A percentile compares a stretch with the other conserved stretches of the same genome.
Conservation (phyloP, 768 basidiomycete genomes). For the Pisolithus orientalis region DNA sequence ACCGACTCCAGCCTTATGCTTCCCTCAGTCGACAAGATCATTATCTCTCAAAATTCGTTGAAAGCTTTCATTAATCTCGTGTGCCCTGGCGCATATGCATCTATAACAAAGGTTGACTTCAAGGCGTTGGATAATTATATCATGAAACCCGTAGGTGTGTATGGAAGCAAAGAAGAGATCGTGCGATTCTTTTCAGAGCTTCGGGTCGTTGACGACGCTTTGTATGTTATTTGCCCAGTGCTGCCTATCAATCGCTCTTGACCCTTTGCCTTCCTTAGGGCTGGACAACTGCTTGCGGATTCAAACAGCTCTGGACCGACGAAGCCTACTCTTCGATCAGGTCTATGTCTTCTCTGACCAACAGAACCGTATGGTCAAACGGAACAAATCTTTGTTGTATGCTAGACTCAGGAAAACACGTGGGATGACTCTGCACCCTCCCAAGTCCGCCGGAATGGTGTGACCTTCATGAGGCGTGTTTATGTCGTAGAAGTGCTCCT, state of each 20-base stretch:
- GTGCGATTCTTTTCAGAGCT: slow-evolving; percentile 34
- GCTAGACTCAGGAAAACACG: slow-evolving; percentile 51
- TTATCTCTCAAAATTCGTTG: slow-evolving; percentile 45
- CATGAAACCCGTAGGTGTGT: slow-evolving; percentile 44
- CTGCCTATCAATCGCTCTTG: background rate
- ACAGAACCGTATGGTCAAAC: background rate
- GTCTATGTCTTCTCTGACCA: slow-evolving; percentile 36
- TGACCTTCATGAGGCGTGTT: slow-evolving; percentile 51
- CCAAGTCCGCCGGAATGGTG: slow-evolving; percentile 39
- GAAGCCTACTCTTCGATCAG: slow-evolving; percentile 35
- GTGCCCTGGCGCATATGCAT: slow-evolving; percentile 42
- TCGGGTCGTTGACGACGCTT: slow-evolving; percentile 27
- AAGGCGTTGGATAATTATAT: slow-evolving; percentile 35
- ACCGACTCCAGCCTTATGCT: background rate
- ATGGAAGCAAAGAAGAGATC: slow-evolving; percentile 45
- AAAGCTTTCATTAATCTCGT: slow-evolving; percentile 38
- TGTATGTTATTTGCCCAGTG: slow-evolving; percentile 19
- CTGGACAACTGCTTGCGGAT: slow-evolving; percentile 3
- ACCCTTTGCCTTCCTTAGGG: background rate
- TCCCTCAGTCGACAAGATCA: slow-evolving; percentile 45
- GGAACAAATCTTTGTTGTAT: slow-evolving; percentile 38
- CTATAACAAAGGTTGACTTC: slow-evolving; percentile 49
- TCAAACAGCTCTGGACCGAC: background rate
- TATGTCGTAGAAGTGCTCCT: background rate
- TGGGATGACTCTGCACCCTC: slow-evolving; percentile 43